Evolutionary conservation across 2,329 filamentous ascomycete species (phyloP).

Genomic region (Hypoxylon sp.): DNA sequence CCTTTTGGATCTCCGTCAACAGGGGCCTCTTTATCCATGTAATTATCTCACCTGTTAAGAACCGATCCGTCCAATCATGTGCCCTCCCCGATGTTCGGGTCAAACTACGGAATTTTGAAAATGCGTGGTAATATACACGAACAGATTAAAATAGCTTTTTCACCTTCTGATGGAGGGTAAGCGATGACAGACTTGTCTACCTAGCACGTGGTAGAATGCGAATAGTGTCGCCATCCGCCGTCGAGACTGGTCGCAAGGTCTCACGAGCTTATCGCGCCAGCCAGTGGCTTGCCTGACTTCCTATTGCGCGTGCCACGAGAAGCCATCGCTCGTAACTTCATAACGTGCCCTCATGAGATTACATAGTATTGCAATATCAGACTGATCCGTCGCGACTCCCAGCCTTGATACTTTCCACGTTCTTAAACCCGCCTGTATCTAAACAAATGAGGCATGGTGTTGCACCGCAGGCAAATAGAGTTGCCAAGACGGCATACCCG

Average conservation of each 20-base stretch:
- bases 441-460: slow-evolving; percentile 13
- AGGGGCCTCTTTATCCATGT: slow-evolving; percentile 38
- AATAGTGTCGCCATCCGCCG: slow-evolving; percentile 1
- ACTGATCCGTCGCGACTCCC: slow-evolving; percentile 1
- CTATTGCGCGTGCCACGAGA: background rate
- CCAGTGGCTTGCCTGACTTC: background rate
- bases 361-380: slow-evolving; percentile 8
- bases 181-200: slow-evolving; percentile 7
- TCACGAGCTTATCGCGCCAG: background rate
- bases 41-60: slow-evolving; percentile 43
- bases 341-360: background rate
- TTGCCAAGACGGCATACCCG: slow-evolving; percentile 49
- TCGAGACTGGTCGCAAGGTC: slow-evolving; percentile 5
- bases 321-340: background rate
- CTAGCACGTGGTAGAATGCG: slow-evolving; percentile 19
- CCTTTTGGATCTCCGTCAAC: slow-evolving; percentile 29
- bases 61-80: slow-evolving; percentile 30
- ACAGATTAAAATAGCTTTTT: slow-evolving; percentile 25
- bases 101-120: slow-evolving; percentile 26
- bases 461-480: slow-evolving; percentile 36
- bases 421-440: background rate
- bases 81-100: slow-evolving; percentile 40
- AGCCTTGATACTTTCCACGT: background rate
- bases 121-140: slow-evolving; percentile 9
- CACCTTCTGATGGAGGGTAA: slow-evolving; percentile 4